Evolutionary conservation across 192 early-diverging fungal species (phyloP), one percentile per base, ranked within the genome.

Genomic region (Mortierella claussenii): DNA sequence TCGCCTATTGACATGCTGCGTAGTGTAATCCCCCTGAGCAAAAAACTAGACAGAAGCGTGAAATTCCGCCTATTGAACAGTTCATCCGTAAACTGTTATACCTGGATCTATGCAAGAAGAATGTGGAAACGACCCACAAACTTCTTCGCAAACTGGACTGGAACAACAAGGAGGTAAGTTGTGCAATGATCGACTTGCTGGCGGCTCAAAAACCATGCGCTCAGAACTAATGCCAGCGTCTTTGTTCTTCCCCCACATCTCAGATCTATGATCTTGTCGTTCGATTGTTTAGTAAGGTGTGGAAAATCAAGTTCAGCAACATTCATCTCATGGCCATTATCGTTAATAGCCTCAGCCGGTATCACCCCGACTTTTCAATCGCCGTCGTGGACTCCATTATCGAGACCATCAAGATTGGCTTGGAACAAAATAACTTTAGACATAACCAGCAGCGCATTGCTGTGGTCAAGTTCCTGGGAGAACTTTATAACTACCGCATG

Each of bases 401-500:
- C 20, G 98, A 99, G 62, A 88, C 89, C 20, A 90, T 99, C 47
- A 87, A 93, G 55, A 78, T 91, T n/a, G 98, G 94, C 0, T 66
- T 98, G 44, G 98, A 99, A 82, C 87, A 86, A 42, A 99, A 98
- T 73, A 82, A 95, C 40, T 99, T 96, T 76, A 89, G 92, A 47
- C 91, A 94, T 60, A 99, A 97, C 67, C 97, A 97, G 81, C 86
- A 89, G 55, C 85, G 98, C 26, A 88, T 98, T 42, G 86, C 94
- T 1, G 83, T 84, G 10, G 88, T 85, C 2, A 90, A 91, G 52
- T 99, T 93, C 66, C 79, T 99, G 7, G 96, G 95, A 43, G 96
- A 98, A 68, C 81, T 99, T 40, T 96, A 95, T 71, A 91, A 93
- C 55, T 95, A 93, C 74, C 85, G 90, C n/a, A 82, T 97, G 84